Evolutionary conservation across 2,329 filamentous ascomycete species (phyloP).

Genomic region (Niveomyces coronatus): DNA sequence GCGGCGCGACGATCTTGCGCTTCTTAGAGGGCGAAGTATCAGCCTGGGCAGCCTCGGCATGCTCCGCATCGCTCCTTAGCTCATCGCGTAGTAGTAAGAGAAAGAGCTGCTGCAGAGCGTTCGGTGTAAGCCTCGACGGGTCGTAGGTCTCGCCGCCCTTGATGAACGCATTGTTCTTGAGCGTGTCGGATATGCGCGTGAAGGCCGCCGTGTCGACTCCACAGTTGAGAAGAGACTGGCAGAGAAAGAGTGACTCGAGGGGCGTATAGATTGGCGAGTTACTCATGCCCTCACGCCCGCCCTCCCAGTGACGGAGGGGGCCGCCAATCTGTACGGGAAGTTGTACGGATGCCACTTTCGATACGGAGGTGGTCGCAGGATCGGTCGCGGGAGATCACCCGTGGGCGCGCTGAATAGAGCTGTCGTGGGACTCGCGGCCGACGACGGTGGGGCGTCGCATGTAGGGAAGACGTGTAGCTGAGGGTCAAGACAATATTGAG

Average conservation of each 20-base stretch:
- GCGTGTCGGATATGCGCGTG: constrained; percentile 58
- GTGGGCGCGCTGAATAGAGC: no score
- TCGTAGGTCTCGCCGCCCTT: constrained; percentile 63
- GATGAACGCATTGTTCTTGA: constrained; percentile 65
- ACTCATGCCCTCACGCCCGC: constrained; percentile 46
- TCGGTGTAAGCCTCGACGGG: constrained; percentile 60
- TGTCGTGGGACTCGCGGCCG: no score
- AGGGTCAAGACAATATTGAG: neutral
- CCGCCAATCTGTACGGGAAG: constrained; percentile 40
- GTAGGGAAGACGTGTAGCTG: no score
- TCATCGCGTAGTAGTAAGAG: constrained; percentile 67
- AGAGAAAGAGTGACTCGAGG: constrained; percentile 77
- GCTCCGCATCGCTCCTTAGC: constrained; percentile 40
- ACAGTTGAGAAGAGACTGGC: constrained; percentile 64
- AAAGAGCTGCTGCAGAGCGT: constrained; percentile 72
- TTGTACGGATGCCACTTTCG: constrained; percentile 45
- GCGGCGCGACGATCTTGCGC: constrained; percentile 60
- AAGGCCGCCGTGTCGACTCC: constrained; percentile 59
- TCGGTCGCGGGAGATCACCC: no score
- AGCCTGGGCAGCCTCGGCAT: constrained; percentile 21
- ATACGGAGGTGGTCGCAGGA: neutral
- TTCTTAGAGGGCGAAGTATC: constrained; percentile 51
- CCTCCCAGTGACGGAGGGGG: constrained; percentile 47
- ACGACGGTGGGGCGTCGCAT: no score
- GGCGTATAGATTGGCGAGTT: constrained; percentile 59